A percentile compares a stretch with the other conserved stretches of the same genome.
These are phyloP conservation scores for Starmerella powellii DNA, from an alignment of 805 yeast species.

Conservation along the genomic window DNA sequence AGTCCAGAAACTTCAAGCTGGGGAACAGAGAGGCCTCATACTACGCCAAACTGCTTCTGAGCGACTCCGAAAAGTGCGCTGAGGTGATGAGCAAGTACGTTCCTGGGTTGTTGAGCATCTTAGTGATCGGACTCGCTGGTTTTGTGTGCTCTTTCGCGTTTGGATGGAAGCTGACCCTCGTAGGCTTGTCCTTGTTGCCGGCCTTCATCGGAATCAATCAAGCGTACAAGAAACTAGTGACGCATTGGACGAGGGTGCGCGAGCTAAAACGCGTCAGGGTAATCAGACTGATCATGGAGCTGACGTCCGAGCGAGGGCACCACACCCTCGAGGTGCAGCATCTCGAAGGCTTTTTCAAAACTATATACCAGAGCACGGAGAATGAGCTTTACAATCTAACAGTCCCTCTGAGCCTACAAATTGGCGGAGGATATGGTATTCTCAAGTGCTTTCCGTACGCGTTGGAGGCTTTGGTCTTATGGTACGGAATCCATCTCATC, in stretches of 20 bases:
- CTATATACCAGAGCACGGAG: slow-evolving; percentile 22
- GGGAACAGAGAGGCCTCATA: slow-evolving; percentile 35
- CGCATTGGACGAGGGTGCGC: slow-evolving; percentile 14
- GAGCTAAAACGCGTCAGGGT: slow-evolving; percentile 15
- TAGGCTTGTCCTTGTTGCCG: slow-evolving; percentile 68
- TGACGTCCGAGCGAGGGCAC: slow-evolving; percentile 38
- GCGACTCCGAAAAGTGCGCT: slow-evolving; percentile 71
- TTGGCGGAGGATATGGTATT: slow-evolving; percentile 58
- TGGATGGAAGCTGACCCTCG: slow-evolving; percentile 83
- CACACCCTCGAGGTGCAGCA: slow-evolving; percentile 52
- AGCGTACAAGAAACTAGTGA: slow-evolving; percentile 36
- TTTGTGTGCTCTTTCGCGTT: slow-evolving; percentile 60
- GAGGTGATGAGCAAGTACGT: slow-evolving; percentile 51
- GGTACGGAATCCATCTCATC: slow-evolving; percentile 67
- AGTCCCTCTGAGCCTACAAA: slow-evolving; percentile 39
- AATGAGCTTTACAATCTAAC: slow-evolving; percentile 34
- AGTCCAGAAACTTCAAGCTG: slow-evolving; percentile 35
- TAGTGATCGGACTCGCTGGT: slow-evolving; percentile 47
- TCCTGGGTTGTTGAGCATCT: slow-evolving; percentile 41
- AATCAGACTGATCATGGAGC: slow-evolving; percentile 34
- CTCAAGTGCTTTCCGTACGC: slow-evolving; percentile 42
- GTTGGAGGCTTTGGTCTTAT: slow-evolving; percentile 63
- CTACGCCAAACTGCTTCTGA: slow-evolving; percentile 57
- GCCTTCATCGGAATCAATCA: slow-evolving; percentile 42
- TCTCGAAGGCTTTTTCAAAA: slow-evolving; percentile 38